Percentiles rank a stretch among this genome's conserved stretches.
These are phyloP conservation scores for Solanum hybrid DNA, from an alignment of 305 asterid genomes.

Conservation along the genomic window DNA sequence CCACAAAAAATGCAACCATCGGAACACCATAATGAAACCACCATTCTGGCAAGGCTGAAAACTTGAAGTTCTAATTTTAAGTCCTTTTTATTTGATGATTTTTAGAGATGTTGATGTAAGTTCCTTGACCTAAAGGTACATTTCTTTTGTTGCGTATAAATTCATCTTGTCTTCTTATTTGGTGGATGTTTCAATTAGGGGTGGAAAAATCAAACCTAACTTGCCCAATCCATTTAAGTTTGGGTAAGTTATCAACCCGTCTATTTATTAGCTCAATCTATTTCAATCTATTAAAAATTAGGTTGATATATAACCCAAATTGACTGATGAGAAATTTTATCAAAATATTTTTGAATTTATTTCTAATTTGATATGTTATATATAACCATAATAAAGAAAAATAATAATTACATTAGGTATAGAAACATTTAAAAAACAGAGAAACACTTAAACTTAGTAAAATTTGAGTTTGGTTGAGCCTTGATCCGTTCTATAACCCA, in stretches of 20 bases:
- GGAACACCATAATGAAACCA: not conserved
- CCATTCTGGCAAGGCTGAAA: not conserved
- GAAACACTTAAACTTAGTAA: not conserved
- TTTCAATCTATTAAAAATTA: too few species aligned
- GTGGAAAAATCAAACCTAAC: not conserved
- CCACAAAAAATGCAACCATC: not conserved
- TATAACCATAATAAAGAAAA: too few species aligned
- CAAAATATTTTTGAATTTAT: not conserved
- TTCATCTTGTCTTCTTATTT: too few species aligned
- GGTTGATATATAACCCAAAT: not conserved
- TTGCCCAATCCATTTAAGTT: not conserved
- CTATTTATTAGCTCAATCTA: not conserved
- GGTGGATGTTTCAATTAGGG: not conserved
- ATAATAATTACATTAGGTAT: too few species aligned
- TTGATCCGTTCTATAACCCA: not conserved
- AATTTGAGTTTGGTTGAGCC: not conserved
- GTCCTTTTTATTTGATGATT: not conserved
- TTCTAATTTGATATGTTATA: too few species aligned
- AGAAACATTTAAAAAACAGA: too few species aligned
- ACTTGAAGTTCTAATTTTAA: too few species aligned
- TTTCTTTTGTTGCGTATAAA: not conserved
- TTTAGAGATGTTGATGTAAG: not conserved
- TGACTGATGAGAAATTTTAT: too few species aligned
- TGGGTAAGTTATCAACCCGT: not conserved
- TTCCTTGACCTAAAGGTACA: not conserved